Evolutionary conservation across 805 yeast genomes (phyloP).

Genomic region (Nadsonia fulvescens): DNA sequence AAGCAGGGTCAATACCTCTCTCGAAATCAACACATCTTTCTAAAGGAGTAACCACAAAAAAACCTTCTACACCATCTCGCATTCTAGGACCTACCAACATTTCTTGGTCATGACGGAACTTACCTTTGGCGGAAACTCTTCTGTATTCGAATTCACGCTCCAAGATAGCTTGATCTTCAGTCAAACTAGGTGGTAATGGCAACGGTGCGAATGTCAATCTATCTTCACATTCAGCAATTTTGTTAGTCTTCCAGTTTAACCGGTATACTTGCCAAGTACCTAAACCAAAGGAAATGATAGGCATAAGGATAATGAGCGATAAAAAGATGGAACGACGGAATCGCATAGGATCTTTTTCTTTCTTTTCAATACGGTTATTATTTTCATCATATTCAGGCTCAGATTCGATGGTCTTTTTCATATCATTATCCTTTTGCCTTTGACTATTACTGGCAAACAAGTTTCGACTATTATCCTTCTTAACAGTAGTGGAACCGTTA

Average conservation of each 20-base stretch:
- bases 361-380: conserved; percentile 3
- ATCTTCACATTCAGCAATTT: conserved; percentile 72
- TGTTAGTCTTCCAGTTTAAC: conserved; percentile 69
- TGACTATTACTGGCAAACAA: too few species aligned
- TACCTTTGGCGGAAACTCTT: conserved; percentile 57
- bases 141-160: conserved; percentile 57
- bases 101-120: conserved; percentile 69
- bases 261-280: conserved; percentile 91
- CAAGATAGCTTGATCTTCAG: conserved; percentile 42
- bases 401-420: too few species aligned
- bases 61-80: conserved; percentile 57
- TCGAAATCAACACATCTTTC: too few species aligned
- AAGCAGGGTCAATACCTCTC: too few species aligned
- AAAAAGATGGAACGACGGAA: conserved; percentile 18
- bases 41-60: conserved; percentile 65
- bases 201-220: conserved; percentile 55
- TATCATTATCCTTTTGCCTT: too few species aligned
- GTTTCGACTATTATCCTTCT: too few species aligned
- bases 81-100: conserved; percentile 84
- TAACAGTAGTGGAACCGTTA: too few species aligned
- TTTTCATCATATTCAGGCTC: conserved; percentile 5
- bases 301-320: conserved; percentile 47
- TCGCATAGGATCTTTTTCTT: conserved; percentile 20
- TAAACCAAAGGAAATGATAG: conserved; percentile 63
- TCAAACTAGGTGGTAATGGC: conserved; percentile 35